phyloP scores from a whole-genome alignment of 2,329 filamentous ascomycete genomes.

The Neospermospora avenae region DNA sequence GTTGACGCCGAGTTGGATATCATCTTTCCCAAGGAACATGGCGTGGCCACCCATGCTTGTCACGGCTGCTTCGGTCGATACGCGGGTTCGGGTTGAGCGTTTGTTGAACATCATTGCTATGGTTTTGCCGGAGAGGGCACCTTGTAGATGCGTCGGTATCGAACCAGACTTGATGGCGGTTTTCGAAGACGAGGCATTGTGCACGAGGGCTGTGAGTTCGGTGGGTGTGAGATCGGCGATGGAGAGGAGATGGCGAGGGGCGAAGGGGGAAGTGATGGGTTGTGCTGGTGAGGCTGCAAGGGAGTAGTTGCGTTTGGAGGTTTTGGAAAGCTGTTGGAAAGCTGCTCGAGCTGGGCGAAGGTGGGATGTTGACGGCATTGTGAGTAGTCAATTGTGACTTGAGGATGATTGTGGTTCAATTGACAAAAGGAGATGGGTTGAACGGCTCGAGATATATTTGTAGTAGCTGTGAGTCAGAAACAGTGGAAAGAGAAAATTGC shows the following conservation, averaged over 20 bases:
- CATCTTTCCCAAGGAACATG: constrained; percentile 94
- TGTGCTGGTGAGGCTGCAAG: constrained; percentile 15
- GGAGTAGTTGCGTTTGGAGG: constrained; percentile 26
- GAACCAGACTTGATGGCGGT: constrained; percentile 68
- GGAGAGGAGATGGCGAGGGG: constrained; percentile 69
- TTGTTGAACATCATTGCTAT: constrained; percentile 98
- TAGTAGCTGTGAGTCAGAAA: constrained; percentile 1
- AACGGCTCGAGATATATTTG: not conserved
- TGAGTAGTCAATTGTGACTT: not conserved
- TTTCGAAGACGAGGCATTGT: constrained; percentile 78
- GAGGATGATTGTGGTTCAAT: constrained; percentile 14
- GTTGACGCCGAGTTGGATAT: constrained; percentile 95
- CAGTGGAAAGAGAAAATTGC: not conserved
- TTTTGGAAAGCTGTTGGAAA: constrained; percentile 25
- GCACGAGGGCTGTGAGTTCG: constrained; percentile 79
- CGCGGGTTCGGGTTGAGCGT: constrained; percentile 85
- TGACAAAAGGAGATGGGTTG: not conserved
- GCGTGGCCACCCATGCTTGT: constrained; percentile 85
- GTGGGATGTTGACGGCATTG: constrained; percentile 22
- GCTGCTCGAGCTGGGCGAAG: constrained; percentile 27
- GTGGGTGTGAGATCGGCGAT: constrained; percentile 78
- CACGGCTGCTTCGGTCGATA: constrained; percentile 90
- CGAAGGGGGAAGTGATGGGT: constrained; percentile 56
- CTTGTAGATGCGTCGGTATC: constrained; percentile 55
- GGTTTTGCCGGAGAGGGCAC: constrained; percentile 69